phyloP scores from a whole-genome alignment of 345 rosid genomes.

The Ceriops zippeliana region DNA sequence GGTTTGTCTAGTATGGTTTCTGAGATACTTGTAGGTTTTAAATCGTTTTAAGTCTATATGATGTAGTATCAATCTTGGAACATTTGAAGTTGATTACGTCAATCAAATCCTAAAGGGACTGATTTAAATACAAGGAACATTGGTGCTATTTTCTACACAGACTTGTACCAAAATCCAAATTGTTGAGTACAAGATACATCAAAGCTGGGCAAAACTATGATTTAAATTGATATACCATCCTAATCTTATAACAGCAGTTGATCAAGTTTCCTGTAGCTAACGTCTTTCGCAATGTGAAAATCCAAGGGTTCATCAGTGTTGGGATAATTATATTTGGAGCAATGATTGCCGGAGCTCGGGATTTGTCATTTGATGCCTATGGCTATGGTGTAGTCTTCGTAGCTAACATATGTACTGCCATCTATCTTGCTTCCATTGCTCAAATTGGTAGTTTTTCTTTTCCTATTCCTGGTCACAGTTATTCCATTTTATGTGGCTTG shows the following conservation, averaged over 20 bases:
- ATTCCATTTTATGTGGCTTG: not conserved
- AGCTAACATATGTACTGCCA: constrained; percentile 26
- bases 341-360: constrained; percentile 33
- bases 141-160: not conserved
- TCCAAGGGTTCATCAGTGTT: constrained; percentile 27
- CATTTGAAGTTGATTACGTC: too few relatives aligned
- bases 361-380: constrained; percentile 28
- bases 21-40: not conserved
- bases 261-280: constrained; percentile 9
- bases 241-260: not conserved
- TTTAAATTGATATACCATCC: not conserved
- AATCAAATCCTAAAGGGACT: too few relatives aligned
- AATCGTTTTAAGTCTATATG: not conserved
- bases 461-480: not conserved
- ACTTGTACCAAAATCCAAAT: not conserved
- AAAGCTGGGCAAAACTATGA: not conserved
- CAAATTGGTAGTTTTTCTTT: constrained; percentile 18
- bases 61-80: too few relatives aligned
- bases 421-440: constrained; percentile 28
- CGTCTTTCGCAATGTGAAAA: not conserved
- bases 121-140: too few relatives aligned
- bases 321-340: constrained; percentile 31
- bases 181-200: not conserved
- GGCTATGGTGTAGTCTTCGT: constrained; percentile 20
- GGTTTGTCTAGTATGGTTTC: not conserved